Evolutionary conservation across 345 rosid species (phyloP).

Genomic region (Adansonia digitata): DNA sequence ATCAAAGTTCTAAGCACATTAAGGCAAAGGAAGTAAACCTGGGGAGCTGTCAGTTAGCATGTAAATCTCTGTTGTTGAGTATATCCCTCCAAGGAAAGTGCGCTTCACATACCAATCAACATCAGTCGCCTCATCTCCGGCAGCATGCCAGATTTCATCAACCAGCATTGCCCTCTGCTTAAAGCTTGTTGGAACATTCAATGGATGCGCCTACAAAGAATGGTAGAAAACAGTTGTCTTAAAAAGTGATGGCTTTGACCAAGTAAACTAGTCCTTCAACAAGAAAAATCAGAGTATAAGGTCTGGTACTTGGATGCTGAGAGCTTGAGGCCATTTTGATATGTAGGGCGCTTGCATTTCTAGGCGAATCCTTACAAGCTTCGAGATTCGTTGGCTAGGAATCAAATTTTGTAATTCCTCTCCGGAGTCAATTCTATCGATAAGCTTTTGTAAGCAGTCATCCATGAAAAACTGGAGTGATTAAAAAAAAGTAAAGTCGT

Average conservation of each 20-base stretch:
- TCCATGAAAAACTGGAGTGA: constrained; percentile 80
- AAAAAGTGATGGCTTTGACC: neutral
- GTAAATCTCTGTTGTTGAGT: constrained; percentile 91
- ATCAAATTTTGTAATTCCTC: constrained; percentile 47
- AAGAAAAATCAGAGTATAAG: neutral
- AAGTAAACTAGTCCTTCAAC: neutral
- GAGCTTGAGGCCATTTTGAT: constrained; percentile 95
- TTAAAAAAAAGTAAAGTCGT: constrained; percentile 2
- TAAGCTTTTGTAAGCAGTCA: constrained; percentile 69
- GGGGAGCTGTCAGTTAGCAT: constrained; percentile 91
- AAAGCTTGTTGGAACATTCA: constrained; percentile 70
- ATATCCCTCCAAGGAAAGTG: constrained; percentile 85
- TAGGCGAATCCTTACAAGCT: constrained; percentile 66
- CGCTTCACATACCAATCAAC: constrained; percentile 89
- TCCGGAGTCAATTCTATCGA: constrained; percentile 62
- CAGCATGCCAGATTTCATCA: constrained; percentile 90
- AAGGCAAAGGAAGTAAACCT: constrained; percentile 37
- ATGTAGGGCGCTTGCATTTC: constrained; percentile 92
- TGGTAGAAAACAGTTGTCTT: neutral
- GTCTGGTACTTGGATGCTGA: constrained; percentile 69
- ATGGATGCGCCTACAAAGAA: constrained; percentile 65
- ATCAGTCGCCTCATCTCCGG: constrained; percentile 67
- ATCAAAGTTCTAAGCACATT: neutral
- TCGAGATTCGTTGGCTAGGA: constrained; percentile 61
- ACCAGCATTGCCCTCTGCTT: constrained; percentile 85